A percentile compares a stretch with the other conserved stretches of the same genome.
Evolutionary conservation across 192 early-diverging fungal genomes (phyloP).

Genomic region (Coemansia sp.): DNA sequence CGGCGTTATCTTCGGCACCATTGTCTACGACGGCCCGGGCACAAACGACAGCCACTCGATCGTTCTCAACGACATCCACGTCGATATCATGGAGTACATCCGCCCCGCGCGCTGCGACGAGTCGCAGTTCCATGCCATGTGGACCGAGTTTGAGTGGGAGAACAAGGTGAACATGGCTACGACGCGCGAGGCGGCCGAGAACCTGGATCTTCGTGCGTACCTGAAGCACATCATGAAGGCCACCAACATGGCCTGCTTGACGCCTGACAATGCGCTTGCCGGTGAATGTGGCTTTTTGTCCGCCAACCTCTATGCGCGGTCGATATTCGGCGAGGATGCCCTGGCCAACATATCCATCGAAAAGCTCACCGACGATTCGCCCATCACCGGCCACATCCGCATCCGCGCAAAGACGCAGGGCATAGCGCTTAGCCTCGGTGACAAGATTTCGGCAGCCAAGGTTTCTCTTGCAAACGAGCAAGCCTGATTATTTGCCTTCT

Average conservation of each 20-base stretch:
- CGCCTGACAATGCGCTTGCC: conserved; percentile 83
- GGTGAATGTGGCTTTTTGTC: conserved; percentile 98
- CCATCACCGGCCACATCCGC: conserved; percentile 92
- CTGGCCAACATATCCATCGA: conserved; percentile 97
- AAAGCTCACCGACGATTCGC: conserved; percentile 61
- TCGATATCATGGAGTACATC: conserved; percentile 99
- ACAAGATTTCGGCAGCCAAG: conserved; percentile 64
- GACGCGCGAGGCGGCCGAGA: conserved; percentile 63
- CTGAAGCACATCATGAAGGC: conserved; percentile 91
- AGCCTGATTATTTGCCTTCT: neutral
- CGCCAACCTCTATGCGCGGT: conserved; percentile 94
- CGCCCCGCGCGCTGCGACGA: conserved; percentile 87
- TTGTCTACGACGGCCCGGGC: conserved; percentile 95
- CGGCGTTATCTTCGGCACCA: conserved; percentile 97
- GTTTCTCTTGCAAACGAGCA: conserved; percentile 23
- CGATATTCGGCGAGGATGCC: conserved; percentile 98
- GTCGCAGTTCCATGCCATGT: conserved; percentile 95
- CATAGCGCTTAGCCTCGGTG: conserved; percentile 91
- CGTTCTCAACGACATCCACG: conserved; percentile 95
- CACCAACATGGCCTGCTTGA: conserved; percentile 98
- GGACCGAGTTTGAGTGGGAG: conserved; percentile 99
- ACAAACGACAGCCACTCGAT: conserved; percentile 89
- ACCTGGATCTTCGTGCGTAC: conserved; percentile 80
- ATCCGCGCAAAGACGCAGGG: conserved; percentile 99
- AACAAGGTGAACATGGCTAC: conserved; percentile 99